phyloP scores from a whole-genome alignment of 1,284 basidiomycete species.

The Ustilago cynodontis region DNA sequence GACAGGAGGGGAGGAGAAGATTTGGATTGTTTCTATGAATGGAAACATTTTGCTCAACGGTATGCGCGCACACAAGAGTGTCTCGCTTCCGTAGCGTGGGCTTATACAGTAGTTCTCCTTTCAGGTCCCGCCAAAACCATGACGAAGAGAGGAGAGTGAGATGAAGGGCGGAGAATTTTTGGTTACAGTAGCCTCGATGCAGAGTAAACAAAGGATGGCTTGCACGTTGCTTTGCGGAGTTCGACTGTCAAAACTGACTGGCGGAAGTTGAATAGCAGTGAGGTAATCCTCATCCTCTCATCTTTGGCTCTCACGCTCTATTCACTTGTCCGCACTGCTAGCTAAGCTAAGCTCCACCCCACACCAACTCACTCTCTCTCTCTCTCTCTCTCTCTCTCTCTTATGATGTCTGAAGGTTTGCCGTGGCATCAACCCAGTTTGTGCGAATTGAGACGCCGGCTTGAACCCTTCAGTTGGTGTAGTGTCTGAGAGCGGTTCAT shows the following conservation, averaged over 20 bases:
- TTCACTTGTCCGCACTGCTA: too few relatives aligned
- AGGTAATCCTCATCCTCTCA: conserved; percentile 14
- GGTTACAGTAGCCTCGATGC: not conserved
- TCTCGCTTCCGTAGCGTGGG: not conserved
- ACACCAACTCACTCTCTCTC: too few relatives aligned
- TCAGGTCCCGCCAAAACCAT: not conserved
- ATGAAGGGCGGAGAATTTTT: conserved; percentile 3
- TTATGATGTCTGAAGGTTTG: not conserved
- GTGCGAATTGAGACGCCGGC: conserved; percentile 1
- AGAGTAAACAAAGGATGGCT: conserved; percentile 2
- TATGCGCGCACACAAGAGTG: not conserved
- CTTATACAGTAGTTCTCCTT: not conserved
- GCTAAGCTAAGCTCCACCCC: too few relatives aligned
- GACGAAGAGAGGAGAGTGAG: not conserved
- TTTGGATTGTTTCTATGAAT: conserved; percentile 6
- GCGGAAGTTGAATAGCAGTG: conserved; percentile 5
- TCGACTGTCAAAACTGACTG: conserved; percentile 16
- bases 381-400: too few relatives aligned
- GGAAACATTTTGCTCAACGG: conserved; percentile 12
- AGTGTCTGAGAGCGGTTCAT: not conserved
- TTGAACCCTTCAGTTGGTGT: not conserved
- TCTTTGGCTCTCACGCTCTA: conserved; percentile 3
- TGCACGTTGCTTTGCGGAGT: conserved; percentile 19
- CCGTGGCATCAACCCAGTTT: conserved; percentile 1
- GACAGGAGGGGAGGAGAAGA: too few relatives aligned